Evolutionary conservation across 2,329 filamentous ascomycete species (phyloP), one percentile per base, ranked within the genome.

Genomic region (Mycosphaerelloides madeirae): DNA sequence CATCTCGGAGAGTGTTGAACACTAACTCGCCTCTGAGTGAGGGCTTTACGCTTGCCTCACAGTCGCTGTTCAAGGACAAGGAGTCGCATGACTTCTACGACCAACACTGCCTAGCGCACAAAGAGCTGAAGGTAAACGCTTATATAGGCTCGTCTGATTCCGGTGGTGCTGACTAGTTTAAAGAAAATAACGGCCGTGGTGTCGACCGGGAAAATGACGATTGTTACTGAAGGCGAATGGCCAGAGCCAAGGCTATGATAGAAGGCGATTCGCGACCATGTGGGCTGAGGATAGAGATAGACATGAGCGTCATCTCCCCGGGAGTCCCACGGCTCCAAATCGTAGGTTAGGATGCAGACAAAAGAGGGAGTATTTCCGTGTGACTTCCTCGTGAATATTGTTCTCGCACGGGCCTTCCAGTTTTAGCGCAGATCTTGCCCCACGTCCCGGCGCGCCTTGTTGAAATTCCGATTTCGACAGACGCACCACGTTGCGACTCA

Each of bases 71-170:
- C 60, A 74, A 75, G 40, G 79, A 68, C 48, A 60, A 79, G 46
- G 80, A 80, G 13, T 84, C 86, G 62, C 81, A 86, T 75, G 70
- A 77, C 52, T 87, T 77, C 65, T 87, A 85, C 61, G 83, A 87
- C 62, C 68, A 71, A n/a, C 71, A 75, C 34, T 79, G 77, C 50
- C 67, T 68, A 51, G 77, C 77, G 16, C 79, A 82, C 54, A 68
- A 67, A 47, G 69, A 66, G 40, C 63, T 81, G 53, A 77, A 75
- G 60, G 61, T 50, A 48, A 14, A 43, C 25, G 13, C 32, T 31
- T 11, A 8, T 33, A 38, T 25, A 9, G 9, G 5, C 9, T 9
- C 9, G 22, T 25, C 22, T 25, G 22, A 5, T 25, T 9, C 6
- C 22, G 22, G 22, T 5, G 22, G 31, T 20, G 22, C 43, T 49